phyloP scores from a whole-genome alignment of 306 rosid genomes.

The Malus sieversii region DNA sequence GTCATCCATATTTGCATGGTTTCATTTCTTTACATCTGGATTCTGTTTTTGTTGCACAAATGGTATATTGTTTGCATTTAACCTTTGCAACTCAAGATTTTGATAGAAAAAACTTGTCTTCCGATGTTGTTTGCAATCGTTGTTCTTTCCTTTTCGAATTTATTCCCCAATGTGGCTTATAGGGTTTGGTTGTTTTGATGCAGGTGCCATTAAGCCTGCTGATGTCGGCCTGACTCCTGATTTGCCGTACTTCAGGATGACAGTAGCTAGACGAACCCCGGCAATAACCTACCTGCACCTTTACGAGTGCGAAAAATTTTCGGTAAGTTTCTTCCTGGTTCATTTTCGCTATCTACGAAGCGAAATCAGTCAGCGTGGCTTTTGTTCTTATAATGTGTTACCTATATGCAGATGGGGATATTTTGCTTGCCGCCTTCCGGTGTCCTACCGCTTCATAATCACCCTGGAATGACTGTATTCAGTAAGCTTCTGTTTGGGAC shows the following conservation, averaged over 20 bases:
- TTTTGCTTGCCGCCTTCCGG: constrained; percentile 97
- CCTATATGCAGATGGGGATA: constrained; percentile 66
- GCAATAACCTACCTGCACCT: constrained; percentile 72
- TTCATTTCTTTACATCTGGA: not conserved
- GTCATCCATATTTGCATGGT: not conserved
- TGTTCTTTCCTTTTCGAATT: not conserved
- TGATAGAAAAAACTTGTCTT: not conserved
- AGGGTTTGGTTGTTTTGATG: constrained; percentile 17
- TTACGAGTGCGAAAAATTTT: constrained; percentile 58
- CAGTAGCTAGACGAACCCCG: constrained; percentile 23
- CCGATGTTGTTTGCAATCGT: not conserved
- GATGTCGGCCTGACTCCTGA: constrained; percentile 68
- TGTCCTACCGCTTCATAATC: constrained; percentile 89
- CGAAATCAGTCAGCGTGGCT: not conserved
- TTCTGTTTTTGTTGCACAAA: not conserved
- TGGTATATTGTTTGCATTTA: not conserved
- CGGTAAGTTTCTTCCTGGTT: constrained; percentile 30
- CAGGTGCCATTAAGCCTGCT: constrained; percentile 57
- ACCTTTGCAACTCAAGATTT: not conserved
- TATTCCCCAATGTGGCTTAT: constrained; percentile 11
- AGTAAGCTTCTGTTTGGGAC: constrained; percentile 88
- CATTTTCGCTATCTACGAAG: not conserved
- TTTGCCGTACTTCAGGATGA: constrained; percentile 47
- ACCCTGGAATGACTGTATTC: constrained; percentile 97
- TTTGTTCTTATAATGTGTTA: not conserved